A percentile compares a stretch with the other conserved stretches of the same genome.
These are phyloP conservation scores for Entonaema liquescens DNA, from an alignment of 495 filamentous ascomycete genomes.

Conservation along the genomic window DNA sequence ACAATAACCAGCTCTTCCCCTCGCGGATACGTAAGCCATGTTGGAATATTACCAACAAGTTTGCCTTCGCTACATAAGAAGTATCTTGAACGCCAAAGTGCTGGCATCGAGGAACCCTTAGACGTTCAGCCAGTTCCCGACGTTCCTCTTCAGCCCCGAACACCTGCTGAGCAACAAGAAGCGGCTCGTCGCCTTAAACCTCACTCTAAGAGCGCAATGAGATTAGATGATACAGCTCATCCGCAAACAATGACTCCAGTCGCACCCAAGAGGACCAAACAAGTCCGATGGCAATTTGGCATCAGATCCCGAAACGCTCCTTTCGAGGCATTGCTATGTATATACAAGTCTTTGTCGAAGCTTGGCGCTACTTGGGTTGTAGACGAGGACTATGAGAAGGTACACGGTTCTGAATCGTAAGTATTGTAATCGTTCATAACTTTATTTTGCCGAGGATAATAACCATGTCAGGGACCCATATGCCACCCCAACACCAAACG, in stretches of 20 bases:
- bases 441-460: constrained; percentile 17
- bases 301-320: constrained; percentile 94
- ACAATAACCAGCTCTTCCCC: constrained; percentile 55
- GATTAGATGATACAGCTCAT: constrained; percentile 69
- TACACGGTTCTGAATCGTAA: constrained; percentile 44
- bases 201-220: constrained; percentile 68
- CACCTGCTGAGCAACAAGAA: constrained; percentile 77
- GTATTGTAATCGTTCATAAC: constrained; percentile 1
- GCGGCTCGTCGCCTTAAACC: constrained; percentile 80
- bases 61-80: constrained; percentile 88
- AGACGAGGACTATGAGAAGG: constrained; percentile 62
- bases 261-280: constrained; percentile 70
- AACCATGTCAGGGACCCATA: constrained; percentile 41
- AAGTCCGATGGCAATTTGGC: constrained; percentile 95
- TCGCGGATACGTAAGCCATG: constrained; percentile 75
- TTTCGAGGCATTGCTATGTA: constrained; percentile 89
- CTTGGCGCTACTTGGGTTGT: constrained; percentile 87
- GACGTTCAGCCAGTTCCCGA: constrained; percentile 56
- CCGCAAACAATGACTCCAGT: constrained; percentile 71
- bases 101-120: constrained; percentile 51
- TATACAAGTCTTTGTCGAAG: constrained; percentile 87
- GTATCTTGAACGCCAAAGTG: constrained; percentile 78
- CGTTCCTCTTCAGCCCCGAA: constrained; percentile 61
- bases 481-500: constrained; percentile 20
- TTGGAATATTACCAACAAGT: constrained; percentile 89